phyloP scores from a whole-genome alignment of 768 basidiomycete genomes.

The Kwoniella mangroviensis region DNA sequence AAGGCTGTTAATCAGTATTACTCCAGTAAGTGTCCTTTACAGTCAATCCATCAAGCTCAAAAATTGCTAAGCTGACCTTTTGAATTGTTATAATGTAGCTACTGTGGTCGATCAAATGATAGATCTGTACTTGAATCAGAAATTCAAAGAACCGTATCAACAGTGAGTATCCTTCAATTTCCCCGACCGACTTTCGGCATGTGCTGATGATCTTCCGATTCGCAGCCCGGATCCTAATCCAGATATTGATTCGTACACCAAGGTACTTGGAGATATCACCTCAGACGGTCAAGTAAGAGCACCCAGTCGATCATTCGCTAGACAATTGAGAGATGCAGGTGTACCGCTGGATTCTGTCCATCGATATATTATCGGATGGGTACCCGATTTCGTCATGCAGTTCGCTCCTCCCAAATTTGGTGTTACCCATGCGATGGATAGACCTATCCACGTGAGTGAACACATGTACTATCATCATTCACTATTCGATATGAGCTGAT shows the following conservation, averaged over 20 bases:
- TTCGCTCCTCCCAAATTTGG: slow-evolving; percentile 18
- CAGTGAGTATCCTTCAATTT: slow-evolving; percentile 4
- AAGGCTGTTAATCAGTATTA: slow-evolving; percentile 21
- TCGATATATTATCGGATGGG: slow-evolving; percentile 27
- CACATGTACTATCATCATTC: background rate
- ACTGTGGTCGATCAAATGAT: slow-evolving; percentile 21
- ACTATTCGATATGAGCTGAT: background rate
- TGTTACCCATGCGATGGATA: slow-evolving; percentile 22
- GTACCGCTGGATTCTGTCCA: slow-evolving; percentile 20
- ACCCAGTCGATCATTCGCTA: slow-evolving; percentile 19
- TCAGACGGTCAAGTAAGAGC: slow-evolving; percentile 30
- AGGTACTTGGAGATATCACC: slow-evolving; percentile 25
- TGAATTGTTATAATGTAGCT: background rate
- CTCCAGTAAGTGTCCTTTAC: slow-evolving; percentile 1
- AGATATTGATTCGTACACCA: slow-evolving; percentile 16
- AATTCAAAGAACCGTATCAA: slow-evolving; percentile 22
- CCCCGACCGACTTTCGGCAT: no score
- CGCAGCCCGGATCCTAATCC: slow-evolving; percentile 18
- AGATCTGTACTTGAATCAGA: slow-evolving; percentile 22
- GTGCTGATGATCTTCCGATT: background rate
- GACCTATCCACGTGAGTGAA: slow-evolving; percentile 16
- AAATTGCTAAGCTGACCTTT: no score
- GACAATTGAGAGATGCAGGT: slow-evolving; percentile 18
- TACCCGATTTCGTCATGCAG: slow-evolving; percentile 16
- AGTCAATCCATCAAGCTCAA: background rate